Base-by-base conservation (phyloP, 2,329 filamentous ascomycete species). In the Pseudogymnoascus sp. region DNA sequence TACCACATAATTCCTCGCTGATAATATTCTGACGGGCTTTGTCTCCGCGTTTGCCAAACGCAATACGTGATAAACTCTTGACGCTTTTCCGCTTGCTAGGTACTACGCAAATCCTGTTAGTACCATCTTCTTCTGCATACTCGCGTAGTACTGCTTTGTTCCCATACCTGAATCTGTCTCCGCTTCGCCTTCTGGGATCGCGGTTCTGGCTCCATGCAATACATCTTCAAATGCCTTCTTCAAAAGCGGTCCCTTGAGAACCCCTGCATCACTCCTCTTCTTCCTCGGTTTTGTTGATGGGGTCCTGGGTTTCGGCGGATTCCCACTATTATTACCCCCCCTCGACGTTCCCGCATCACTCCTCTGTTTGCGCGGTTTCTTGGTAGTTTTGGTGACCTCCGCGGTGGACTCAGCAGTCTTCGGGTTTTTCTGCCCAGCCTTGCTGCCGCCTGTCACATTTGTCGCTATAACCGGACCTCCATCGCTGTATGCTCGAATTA, bases 1-100 rank as follows among this genome's bases (percentile, higher is more conserved):
- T 73, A 81, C 79, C 77, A 67, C 82, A 84, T 14, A 87, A 76
- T 37, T 74, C 68, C 12, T 81, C 75, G 69, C 77, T 78, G 14
- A 82, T 77, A 23, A 88, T 73, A 66, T 87, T 83, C 38, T 86
- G 75, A 21, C 84, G 72, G 16, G 74, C 63, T 63, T 71, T 75
- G 63, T 80, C 78, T 42, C 64, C 74, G 16, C 62, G 37, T 16
- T 56, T 56, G 50, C 50, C 50, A 56, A 56, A 56, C 10, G n/a
- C n/a, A 34, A 56, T 56, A 14, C 50, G 50, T 21, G 50, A 56
- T 34, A 56, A 34, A 12, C 11, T 56, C 12, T 7, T 34, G 28
- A 31, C n/a, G 25, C 14, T 25, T 28, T 28, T 8, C 50, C 50
- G 28, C 18, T 34, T 56, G n/a, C 11, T 34, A 5, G 50, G 2